phyloP scores from a whole-genome alignment of 1,284 basidiomycete genomes.

The Ustilago crameri region DNA sequence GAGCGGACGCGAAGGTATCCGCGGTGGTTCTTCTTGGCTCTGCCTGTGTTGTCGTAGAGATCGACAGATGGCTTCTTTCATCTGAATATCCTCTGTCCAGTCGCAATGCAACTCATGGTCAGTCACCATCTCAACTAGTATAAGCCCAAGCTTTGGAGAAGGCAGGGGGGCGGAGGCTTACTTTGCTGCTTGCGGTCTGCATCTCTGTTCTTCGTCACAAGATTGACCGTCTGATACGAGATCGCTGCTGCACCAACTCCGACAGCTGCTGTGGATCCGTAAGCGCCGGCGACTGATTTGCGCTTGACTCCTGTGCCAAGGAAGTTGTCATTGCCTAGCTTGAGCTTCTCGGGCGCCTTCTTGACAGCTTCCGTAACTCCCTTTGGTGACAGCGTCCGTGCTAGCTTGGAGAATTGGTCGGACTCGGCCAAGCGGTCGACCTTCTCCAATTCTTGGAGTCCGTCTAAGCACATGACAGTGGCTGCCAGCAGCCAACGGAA shows the following conservation, averaged over 20 bases:
- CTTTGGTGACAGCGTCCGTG: slow-evolving; percentile 3
- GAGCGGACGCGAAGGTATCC: neutral
- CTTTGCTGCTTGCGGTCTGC: slow-evolving; percentile 11
- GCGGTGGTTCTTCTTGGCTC: neutral
- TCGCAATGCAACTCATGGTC: neutral
- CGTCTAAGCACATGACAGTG: neutral
- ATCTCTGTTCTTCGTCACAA: slow-evolving; percentile 8
- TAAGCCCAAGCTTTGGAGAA: too few species aligned
- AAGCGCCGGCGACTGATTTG: slow-evolving; percentile 30
- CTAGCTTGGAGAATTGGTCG: neutral
- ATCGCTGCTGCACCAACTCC: slow-evolving; percentile 29
- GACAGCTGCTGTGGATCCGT: slow-evolving; percentile 24
- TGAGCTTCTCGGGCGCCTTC: slow-evolving; percentile 17
- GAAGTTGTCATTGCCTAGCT: slow-evolving; percentile 23
- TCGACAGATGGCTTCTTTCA: slow-evolving; percentile 1
- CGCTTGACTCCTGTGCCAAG: slow-evolving; percentile 25
- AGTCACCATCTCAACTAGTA: neutral
- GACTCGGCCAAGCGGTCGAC: neutral
- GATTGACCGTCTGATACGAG: slow-evolving; percentile 28
- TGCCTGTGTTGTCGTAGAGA: neutral
- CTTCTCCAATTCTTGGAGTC: neutral
- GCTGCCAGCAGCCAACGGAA: slow-evolving; percentile 6
- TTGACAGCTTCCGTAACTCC: slow-evolving; percentile 2
- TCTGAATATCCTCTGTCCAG: slow-evolving; percentile 12
- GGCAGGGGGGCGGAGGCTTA: slow-evolving; percentile 2